Evolutionary conservation across 2,329 filamentous ascomycete species (phyloP).

Genomic region (Pyrenophora tritici-repentis): DNA sequence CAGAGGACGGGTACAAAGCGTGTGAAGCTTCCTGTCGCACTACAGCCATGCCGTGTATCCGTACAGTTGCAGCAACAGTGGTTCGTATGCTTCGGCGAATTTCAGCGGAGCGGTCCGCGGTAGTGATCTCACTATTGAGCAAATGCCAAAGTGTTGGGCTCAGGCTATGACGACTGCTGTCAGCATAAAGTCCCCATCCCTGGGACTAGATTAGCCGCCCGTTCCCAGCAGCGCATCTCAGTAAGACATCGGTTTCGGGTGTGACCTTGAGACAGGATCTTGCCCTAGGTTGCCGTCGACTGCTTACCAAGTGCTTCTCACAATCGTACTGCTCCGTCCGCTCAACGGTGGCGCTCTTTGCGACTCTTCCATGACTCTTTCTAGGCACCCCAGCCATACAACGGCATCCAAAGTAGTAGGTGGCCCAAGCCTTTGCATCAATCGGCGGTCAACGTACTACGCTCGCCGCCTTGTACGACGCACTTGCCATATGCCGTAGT

Average conservation of each 20-base stretch:
- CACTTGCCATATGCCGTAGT: constrained; percentile 4
- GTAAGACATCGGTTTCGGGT: too few species aligned
- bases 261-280: background rate
- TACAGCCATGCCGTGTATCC: constrained; percentile 13
- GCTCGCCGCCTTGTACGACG: constrained; percentile 10
- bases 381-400: constrained; percentile 8
- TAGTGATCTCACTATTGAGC: background rate
- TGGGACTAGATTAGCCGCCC: background rate
- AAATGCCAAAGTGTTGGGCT: background rate
- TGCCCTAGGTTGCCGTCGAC: background rate
- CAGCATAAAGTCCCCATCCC: background rate
- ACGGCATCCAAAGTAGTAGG: constrained; percentile 11
- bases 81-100: constrained; percentile 8
- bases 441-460: constrained; percentile 8
- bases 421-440: constrained; percentile 14
- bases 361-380: constrained; percentile 2
- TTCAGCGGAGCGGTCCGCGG: constrained; percentile 13
- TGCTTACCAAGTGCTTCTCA: background rate
- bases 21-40: constrained; percentile 18
- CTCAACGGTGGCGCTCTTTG: constrained; percentile 16
- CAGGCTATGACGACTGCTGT: constrained; percentile 8
- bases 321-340: constrained; percentile 6
- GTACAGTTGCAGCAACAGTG: constrained; percentile 3
- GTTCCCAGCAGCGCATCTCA: too few species aligned
- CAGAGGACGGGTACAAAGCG: constrained; percentile 22